These are phyloP conservation scores for Chaetomium fimeti DNA, from an alignment of 495 filamentous ascomycete species.

Conservation along the genomic window DNA sequence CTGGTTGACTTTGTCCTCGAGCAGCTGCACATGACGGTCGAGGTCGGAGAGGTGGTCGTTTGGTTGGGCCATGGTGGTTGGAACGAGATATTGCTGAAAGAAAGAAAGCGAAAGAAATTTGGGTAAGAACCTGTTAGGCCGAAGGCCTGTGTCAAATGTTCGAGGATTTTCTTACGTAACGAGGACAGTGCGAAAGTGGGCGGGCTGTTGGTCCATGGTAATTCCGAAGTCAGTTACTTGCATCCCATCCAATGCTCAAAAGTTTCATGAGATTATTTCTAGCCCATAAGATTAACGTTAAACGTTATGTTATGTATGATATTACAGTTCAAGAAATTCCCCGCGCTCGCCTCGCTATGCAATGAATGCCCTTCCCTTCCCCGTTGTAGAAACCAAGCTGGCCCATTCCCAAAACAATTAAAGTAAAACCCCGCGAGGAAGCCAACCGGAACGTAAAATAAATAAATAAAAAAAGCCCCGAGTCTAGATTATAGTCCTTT, in stretches of 20 bases:
- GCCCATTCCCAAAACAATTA: background rate
- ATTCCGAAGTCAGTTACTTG: background rate
- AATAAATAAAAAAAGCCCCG: constrained; percentile 2
- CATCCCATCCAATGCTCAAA: too few relatives aligned
- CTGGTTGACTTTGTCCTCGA: constrained; percentile 73
- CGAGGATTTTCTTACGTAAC: constrained; percentile 3
- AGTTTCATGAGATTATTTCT: background rate
- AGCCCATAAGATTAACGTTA: background rate
- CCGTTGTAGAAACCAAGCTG: background rate
- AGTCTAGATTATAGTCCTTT: background rate
- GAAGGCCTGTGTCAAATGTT: background rate
- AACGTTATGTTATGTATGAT: background rate
- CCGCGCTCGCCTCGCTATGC: constrained; percentile 16
- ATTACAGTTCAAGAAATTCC: background rate
- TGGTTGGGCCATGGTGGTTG: constrained; percentile 30
- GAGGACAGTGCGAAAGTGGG: background rate
- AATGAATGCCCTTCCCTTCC: constrained; percentile 10
- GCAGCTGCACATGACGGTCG: constrained; percentile 69
- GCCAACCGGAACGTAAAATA: constrained; percentile 1
- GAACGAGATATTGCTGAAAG: background rate
- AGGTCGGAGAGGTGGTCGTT: constrained; percentile 56
- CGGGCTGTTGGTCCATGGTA: background rate
- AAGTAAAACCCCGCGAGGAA: background rate
- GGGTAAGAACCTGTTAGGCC: background rate
- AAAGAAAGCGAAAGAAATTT: constrained; percentile 1